A percentile compares a stretch with the other conserved stretches of the same genome.
Evolutionary conservation across 2,329 filamentous ascomycete species (phyloP).

Genomic region (Talaromyces sp.): DNA sequence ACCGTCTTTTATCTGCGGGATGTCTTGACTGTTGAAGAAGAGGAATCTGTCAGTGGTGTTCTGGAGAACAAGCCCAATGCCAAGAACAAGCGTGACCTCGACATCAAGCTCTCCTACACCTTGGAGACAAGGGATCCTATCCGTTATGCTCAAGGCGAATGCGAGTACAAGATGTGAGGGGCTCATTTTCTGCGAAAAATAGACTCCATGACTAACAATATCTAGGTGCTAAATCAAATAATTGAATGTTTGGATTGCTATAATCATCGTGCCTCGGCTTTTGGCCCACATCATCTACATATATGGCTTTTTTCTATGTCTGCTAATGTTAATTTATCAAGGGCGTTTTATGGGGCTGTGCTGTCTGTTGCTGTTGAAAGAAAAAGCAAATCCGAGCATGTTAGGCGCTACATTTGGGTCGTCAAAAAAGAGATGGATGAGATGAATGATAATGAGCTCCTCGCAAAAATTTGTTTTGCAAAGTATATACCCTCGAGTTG

Average conservation of each 20-base stretch:
- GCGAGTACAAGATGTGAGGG: slow-evolving; percentile 69
- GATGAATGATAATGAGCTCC: slow-evolving; percentile 44
- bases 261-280: slow-evolving; percentile 15
- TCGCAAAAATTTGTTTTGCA: slow-evolving; percentile 36
- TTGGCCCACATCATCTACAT: slow-evolving; percentile 1
- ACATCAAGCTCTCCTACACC: slow-evolving; percentile 82
- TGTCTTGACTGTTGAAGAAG: slow-evolving; percentile 84
- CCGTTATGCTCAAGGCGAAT: slow-evolving; percentile 65
- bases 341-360: slow-evolving; percentile 33
- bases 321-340: slow-evolving; percentile 23
- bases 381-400: slow-evolving; percentile 13
- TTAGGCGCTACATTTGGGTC: slow-evolving; percentile 30
- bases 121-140: slow-evolving; percentile 72
- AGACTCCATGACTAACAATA: neutral
- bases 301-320: slow-evolving; percentile 17
- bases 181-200: neutral
- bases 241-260: slow-evolving; percentile 13
- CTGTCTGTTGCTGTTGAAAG: slow-evolving; percentile 1
- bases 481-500: slow-evolving; percentile 51
- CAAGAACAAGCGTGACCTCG: slow-evolving; percentile 91
- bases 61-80: slow-evolving; percentile 84
- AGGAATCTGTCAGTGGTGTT: slow-evolving; percentile 71
- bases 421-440: slow-evolving; percentile 22
- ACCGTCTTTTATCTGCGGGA: slow-evolving; percentile 97
- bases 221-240: slow-evolving; percentile 14